Conservation (phyloP, 148 eudicot genomes). For the Vaccinium vitisidaea region DNA sequence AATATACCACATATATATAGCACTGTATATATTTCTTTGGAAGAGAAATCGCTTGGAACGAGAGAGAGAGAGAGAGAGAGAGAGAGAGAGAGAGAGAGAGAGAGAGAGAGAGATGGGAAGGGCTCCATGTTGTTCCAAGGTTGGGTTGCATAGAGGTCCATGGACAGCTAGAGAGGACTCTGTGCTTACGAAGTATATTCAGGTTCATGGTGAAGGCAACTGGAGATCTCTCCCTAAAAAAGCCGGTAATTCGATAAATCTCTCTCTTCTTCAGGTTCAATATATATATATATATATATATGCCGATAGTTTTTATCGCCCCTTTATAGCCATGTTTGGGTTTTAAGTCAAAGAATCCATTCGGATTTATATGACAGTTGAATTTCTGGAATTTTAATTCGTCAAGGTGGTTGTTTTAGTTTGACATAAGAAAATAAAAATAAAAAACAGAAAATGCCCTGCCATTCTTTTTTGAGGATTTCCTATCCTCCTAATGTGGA, state of each 20-base stretch:
- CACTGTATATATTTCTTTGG: not conserved
- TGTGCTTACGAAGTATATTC: constrained; percentile 49
- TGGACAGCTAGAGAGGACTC: constrained; percentile 59
- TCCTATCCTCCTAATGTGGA: not conserved
- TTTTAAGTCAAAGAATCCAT: not conserved
- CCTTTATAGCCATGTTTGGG: not conserved
- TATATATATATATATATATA: too few relatives aligned
- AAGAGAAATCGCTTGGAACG: not conserved
- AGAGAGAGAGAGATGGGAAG: constrained; percentile 45
- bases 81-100: constrained; percentile 8
- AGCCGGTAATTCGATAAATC: constrained; percentile 36
- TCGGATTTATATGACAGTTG: not conserved
- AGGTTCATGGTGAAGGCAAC: constrained; percentile 62
- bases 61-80: not conserved
- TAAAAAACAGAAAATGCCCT: not conserved
- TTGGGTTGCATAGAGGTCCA: constrained; percentile 67
- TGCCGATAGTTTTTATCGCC: too few relatives aligned
- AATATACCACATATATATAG: not conserved
- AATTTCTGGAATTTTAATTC: not conserved
- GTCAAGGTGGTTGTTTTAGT: not conserved
- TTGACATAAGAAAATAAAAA: not conserved
- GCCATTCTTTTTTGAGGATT: not conserved
- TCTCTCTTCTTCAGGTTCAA: not conserved
- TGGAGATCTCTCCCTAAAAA: constrained; percentile 65
- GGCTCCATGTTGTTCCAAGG: constrained; percentile 62